These are phyloP conservation scores for Corylus americana DNA, from an alignment of 306 rosid species.

Conservation along the genomic window DNA sequence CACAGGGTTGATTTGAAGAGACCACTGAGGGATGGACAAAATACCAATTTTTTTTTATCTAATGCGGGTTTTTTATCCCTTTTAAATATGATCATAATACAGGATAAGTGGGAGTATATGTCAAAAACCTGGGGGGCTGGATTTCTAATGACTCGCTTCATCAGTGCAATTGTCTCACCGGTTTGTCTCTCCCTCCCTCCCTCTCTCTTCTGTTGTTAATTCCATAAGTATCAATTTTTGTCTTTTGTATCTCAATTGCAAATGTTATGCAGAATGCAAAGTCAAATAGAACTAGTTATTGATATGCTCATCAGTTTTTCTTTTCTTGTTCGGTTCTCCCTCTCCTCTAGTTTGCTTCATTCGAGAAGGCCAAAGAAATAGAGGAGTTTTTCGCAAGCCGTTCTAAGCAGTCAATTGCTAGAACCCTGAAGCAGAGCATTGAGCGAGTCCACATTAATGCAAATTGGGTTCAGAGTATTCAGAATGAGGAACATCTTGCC, in stretches of 20 bases:
- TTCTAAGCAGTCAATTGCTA: slow-evolving; percentile 47
- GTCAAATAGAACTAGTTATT: background rate
- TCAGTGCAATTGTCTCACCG: slow-evolving; percentile 71
- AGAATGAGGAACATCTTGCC: slow-evolving; percentile 51
- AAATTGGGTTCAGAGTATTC: slow-evolving; percentile 67
- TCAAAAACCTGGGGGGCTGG: slow-evolving; percentile 71
- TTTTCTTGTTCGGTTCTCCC: background rate
- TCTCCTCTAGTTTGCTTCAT: slow-evolving; percentile 71
- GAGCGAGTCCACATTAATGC: slow-evolving; percentile 74
- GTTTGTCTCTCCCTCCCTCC: slow-evolving; percentile 47
- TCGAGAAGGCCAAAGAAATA: slow-evolving; percentile 75
- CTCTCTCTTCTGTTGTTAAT: slow-evolving; percentile 1
- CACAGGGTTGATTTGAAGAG: background rate
- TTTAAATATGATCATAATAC: slow-evolving; percentile 11
- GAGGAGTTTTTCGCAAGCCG: slow-evolving; percentile 76
- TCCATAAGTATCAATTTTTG: background rate
- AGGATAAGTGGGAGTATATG: slow-evolving; percentile 76
- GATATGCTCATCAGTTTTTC: background rate
- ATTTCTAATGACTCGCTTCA: slow-evolving; percentile 68
- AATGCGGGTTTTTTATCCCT: background rate
- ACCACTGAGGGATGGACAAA: background rate
- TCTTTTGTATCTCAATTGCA: background rate
- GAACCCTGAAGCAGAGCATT: slow-evolving; percentile 91
- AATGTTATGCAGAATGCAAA: background rate
- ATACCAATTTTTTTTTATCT: background rate